Percentiles rank a stretch among this genome's conserved stretches.
Evolutionary conservation across 1,139 yeast genomes (phyloP).

Genomic region (Suhomyces bolitotheri): DNA sequence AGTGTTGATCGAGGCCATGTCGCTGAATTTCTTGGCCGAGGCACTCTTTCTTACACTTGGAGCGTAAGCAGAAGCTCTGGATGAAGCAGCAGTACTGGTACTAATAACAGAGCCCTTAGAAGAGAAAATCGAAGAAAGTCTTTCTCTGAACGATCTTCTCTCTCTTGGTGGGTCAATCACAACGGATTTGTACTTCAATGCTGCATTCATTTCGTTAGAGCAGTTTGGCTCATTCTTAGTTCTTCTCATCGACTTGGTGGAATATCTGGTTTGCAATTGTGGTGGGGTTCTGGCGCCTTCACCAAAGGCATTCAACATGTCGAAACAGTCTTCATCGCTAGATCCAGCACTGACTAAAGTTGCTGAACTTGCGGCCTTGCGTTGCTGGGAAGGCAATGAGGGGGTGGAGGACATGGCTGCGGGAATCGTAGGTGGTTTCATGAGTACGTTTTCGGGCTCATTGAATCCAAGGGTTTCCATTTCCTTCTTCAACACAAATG

Average conservation of each 20-base stretch:
- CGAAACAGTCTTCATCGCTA: slow-evolving; percentile 20
- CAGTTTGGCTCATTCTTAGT: slow-evolving; percentile 3
- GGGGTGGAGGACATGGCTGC: slow-evolving; percentile 19
- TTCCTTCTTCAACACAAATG: slow-evolving; percentile 30
- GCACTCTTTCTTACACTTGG: slow-evolving; percentile 8
- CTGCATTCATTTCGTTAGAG: slow-evolving; percentile 15
- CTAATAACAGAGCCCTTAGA: slow-evolving; percentile 16
- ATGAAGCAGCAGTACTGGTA: slow-evolving; percentile 5
- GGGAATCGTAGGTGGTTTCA: slow-evolving; percentile 32
- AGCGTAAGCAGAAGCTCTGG: slow-evolving; percentile 10
- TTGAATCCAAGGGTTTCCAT: slow-evolving; percentile 30
- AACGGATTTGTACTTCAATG: slow-evolving; percentile 20
- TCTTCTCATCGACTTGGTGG: slow-evolving; percentile 4
- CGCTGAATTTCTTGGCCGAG: slow-evolving; percentile 17
- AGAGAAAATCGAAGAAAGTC: slow-evolving; percentile 29
- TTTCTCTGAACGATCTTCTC: slow-evolving; percentile 30
- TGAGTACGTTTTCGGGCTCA: slow-evolving; percentile 33
- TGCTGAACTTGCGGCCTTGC: slow-evolving; percentile 5
- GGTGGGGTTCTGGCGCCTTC: slow-evolving; percentile 8
- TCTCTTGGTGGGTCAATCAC: slow-evolving; percentile 17
- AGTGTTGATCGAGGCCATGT: slow-evolving; percentile 32
- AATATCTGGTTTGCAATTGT: slow-evolving; percentile 2
- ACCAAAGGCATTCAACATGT: slow-evolving; percentile 22
- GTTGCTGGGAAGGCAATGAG: slow-evolving; percentile 5
- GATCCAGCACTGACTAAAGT: slow-evolving; percentile 4